Base-by-base conservation (phyloP, 1,284 basidiomycete genomes). In the Sporisorium exsertum region DNA sequence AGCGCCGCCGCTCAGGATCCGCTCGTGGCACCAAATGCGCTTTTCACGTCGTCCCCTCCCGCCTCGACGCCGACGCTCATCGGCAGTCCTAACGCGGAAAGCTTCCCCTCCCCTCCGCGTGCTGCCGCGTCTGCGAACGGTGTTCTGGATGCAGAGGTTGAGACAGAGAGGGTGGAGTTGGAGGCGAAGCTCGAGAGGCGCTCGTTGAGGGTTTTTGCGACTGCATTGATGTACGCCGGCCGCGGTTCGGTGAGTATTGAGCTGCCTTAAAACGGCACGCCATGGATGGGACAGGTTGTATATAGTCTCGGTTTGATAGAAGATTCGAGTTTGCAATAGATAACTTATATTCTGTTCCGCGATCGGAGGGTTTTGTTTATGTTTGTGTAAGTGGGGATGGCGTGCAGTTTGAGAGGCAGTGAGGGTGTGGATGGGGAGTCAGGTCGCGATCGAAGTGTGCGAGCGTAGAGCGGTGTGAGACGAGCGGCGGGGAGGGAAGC, bases 191-290 rank as follows among this genome's bases (percentile, higher is more conserved):
- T 69, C 8, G 74, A 77, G 22, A 32, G 37, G n/a, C 43, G 45
- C 7, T 57, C 52, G 15, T 27, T 77, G 13, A 29, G 45, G 35
- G 58, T 72, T 2, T 77, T 77, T 53, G 66, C 70, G 3, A 72
- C 60, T 12, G 70, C 70, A 12, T 20, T 67, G n/a, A 62, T 46
- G 18, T 77, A 77, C 20, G 70, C 70, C 12, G 69, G 58, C 5
- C 32, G 64, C 1, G 73, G 73, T 3, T 42, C 58, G 46, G 62
- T 76, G 3, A n/a, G n/a, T 16, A 63, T 76, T 29, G 62, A 68
- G 13, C 42, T 76, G 35, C 60, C 33, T 24, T 70, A 45, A 32
- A n/a, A n/a, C n/a, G n/a, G n/a, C n/a, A n/a, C n/a, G n/a, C n/a
- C n/a, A 40, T 40, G 37, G 37, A 40, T 40, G 7, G 5, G 32